Evolutionary conservation across 148 eudicot genomes (phyloP).

Genomic region (Agrostemma githago): DNA sequence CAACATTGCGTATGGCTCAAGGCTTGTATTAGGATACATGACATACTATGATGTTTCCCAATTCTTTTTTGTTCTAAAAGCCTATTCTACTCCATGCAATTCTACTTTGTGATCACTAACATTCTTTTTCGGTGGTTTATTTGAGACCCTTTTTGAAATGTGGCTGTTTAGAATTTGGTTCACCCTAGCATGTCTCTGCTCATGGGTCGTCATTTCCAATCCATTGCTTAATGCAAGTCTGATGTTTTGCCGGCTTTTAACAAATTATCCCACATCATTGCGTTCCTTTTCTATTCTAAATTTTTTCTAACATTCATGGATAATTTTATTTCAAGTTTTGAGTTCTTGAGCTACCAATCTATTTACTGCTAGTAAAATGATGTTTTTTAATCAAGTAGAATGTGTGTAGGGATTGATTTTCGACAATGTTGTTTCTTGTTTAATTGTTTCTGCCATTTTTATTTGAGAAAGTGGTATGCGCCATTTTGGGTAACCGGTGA

Average conservation of each 20-base stretch:
- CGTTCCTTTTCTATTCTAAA: background rate
- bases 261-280: background rate
- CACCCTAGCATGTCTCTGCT: background rate
- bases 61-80: background rate
- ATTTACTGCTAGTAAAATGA: background rate
- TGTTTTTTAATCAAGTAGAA: background rate
- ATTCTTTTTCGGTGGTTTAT: background rate
- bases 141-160: background rate
- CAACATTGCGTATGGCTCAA: background rate
- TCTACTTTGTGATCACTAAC: background rate
- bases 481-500: background rate
- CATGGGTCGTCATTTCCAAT: background rate
- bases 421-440: background rate
- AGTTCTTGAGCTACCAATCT: background rate
- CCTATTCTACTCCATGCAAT: background rate
- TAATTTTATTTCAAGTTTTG: background rate
- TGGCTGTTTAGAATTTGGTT: background rate
- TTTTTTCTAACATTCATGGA: background rate
- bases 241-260: background rate
- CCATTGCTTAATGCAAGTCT: background rate
- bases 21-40: background rate
- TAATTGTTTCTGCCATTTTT: background rate
- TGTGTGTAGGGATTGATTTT: background rate
- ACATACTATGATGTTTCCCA: background rate
- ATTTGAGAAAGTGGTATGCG: background rate